phyloP scores from a whole-genome alignment of 2,329 filamentous ascomycete species.

The Sporothrix variecibatus region DNA sequence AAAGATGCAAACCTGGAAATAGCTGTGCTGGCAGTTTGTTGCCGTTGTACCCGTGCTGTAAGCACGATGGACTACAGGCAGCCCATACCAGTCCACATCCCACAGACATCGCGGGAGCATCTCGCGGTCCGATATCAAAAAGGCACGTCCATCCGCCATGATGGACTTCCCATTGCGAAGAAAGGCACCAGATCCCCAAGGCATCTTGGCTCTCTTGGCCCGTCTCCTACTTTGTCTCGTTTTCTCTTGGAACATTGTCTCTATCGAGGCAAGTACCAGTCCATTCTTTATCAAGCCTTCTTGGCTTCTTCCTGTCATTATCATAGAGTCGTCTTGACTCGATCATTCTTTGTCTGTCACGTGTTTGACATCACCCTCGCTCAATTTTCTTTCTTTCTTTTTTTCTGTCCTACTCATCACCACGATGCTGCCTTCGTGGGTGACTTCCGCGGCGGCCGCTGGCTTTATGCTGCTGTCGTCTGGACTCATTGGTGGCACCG shows the following conservation, averaged over 20 bases:
- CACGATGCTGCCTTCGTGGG: conserved; percentile 11
- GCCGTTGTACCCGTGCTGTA: not conserved
- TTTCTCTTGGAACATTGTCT: not conserved
- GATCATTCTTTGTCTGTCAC: not conserved
- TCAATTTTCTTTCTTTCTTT: not conserved
- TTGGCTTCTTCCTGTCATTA: not conserved
- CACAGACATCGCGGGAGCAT: not conserved
- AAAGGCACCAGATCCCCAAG: not conserved
- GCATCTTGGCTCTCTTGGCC: conserved; percentile 14
- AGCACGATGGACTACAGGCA: not conserved
- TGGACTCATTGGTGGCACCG: not conserved
- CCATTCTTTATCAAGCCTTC: not conserved
- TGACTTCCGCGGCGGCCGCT: conserved; percentile 7
- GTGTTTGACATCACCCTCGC: not conserved
- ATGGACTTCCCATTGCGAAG: not conserved
- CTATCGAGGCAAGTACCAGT: not conserved
- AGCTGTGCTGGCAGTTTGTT: not conserved
- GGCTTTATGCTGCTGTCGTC: conserved; percentile 8
- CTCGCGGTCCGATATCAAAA: not conserved
- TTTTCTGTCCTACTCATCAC: not conserved
- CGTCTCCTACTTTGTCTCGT: not conserved
- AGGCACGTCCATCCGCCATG: not conserved
- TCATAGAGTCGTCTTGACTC: not conserved
- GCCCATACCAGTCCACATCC: not conserved
- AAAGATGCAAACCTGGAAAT: not conserved